A percentile compares a stretch with the other conserved stretches of the same genome.
Evolutionary conservation across 1,284 basidiomycete genomes (phyloP).

Genomic region (Boletus smithii): DNA sequence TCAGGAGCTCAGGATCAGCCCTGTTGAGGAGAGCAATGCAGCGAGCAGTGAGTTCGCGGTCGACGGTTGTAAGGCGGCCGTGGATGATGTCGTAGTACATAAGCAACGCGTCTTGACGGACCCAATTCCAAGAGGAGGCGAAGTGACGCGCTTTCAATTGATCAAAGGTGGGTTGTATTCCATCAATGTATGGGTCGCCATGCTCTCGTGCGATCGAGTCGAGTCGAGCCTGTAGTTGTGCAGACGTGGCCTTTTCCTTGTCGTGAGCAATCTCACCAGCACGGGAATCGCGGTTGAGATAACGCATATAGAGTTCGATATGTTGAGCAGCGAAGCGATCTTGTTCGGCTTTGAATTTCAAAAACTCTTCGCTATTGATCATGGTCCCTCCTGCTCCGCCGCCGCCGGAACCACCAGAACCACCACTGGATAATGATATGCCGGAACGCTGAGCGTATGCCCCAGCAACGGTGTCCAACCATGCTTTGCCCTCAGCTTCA

Average conservation of each 20-base stretch:
- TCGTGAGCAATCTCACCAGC: conserved; percentile 89
- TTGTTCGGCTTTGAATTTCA: conserved; percentile 94
- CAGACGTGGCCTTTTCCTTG: conserved; percentile 72
- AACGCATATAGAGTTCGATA: conserved; percentile 94
- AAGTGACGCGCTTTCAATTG: conserved; percentile 95
- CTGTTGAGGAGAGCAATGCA: conserved; percentile 98
- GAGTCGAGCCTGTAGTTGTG: conserved; percentile 78
- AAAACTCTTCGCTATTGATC: conserved; percentile 97
- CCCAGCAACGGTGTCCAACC: conserved; percentile 85
- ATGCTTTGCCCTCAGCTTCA: conserved; percentile 90
- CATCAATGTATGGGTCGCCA: conserved; percentile 90
- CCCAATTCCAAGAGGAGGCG: conserved; percentile 99
- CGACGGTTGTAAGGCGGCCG: conserved; percentile 88
- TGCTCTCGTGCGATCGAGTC: conserved; percentile 89
- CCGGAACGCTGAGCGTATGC: conserved; percentile 86
- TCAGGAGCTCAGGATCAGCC: conserved; percentile 85
- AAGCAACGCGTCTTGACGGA: conserved; percentile 88
- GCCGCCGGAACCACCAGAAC: conserved; percentile 58
- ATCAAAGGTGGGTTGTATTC: conserved; percentile 92
- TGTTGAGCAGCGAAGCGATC: conserved; percentile 91
- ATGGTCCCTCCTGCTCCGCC: conserved; percentile 71
- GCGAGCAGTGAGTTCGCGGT: conserved; percentile 93
- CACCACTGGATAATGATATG: conserved; percentile 75
- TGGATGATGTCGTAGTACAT: conserved; percentile 99
- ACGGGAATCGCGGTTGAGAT: conserved; percentile 90